phyloP scores from a whole-genome alignment of 1,284 basidiomycete species.

The Phenoliferia sp. region DNA sequence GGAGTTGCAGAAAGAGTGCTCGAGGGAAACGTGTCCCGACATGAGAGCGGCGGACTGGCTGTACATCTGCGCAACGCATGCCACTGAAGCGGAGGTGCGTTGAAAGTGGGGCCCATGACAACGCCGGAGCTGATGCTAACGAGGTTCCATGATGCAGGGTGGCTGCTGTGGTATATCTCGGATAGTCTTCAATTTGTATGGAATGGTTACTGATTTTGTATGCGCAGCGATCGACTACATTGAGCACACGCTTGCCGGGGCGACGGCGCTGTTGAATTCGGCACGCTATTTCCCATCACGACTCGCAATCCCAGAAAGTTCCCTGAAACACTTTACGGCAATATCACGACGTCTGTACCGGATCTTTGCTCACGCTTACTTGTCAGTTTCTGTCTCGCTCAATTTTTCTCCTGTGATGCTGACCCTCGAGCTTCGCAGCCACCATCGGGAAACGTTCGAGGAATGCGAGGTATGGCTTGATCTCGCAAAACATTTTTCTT shows the following conservation, averaged over 20 bases:
- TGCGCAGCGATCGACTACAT: conserved; percentile 88
- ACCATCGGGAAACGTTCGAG: neutral
- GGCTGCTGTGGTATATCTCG: neutral
- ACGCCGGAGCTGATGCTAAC: neutral
- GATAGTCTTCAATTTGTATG: too few relatives aligned
- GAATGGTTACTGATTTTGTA: neutral
- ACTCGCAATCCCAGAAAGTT: conserved; percentile 71
- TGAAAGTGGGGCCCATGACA: conserved; percentile 51
- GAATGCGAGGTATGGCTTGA: neutral
- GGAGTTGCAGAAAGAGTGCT: conserved; percentile 74
- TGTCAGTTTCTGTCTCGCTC: neutral
- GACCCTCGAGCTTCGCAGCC: neutral
- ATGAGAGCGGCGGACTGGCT: conserved; percentile 98
- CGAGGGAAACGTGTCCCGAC: conserved; percentile 66
- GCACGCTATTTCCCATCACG: conserved; percentile 85
- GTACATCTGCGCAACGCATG: conserved; percentile 88
- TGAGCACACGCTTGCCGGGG: conserved; percentile 87
- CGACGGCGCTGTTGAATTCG: conserved; percentile 87
- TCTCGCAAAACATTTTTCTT: neutral
- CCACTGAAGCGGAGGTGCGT: conserved; percentile 43
- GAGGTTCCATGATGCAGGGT: neutral
- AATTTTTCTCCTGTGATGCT: neutral
- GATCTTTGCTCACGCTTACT: conserved; percentile 93
- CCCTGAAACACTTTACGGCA: conserved; percentile 79
- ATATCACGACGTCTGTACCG: conserved; percentile 83